These are phyloP conservation scores for Eucalyptus fibrosa DNA, from an alignment of 345 rosid species.

Conservation along the genomic window DNA sequence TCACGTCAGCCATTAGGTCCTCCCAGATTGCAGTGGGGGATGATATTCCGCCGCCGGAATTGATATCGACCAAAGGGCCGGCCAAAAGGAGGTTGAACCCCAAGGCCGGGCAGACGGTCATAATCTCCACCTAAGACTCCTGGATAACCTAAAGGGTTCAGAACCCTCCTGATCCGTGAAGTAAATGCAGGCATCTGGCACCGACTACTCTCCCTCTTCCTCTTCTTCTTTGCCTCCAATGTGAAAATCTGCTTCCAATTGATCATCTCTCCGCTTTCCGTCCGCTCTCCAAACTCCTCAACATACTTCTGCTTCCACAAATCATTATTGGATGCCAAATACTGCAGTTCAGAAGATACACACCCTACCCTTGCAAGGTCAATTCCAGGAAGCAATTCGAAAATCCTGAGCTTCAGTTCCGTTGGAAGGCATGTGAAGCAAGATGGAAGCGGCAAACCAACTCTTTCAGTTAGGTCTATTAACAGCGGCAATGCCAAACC, in stretches of 20 bases:
- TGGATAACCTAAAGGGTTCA: slow-evolving; percentile 1
- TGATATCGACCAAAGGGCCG: background rate
- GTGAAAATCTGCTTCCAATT: slow-evolving; percentile 39
- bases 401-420: slow-evolving; percentile 53
- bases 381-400: slow-evolving; percentile 41
- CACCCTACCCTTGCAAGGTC: slow-evolving; percentile 40
- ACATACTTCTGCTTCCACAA: slow-evolving; percentile 46
- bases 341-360: slow-evolving; percentile 29
- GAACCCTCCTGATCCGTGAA: slow-evolving; percentile 6
- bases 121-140: slow-evolving; percentile 18
- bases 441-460: slow-evolving; percentile 37
- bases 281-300: slow-evolving; percentile 21
- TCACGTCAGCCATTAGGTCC: background rate
- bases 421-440: slow-evolving; percentile 51
- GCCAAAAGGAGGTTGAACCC: background rate
- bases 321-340: slow-evolving; percentile 33
- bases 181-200: background rate
- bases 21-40: slow-evolving; percentile 25
- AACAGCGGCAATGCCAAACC: slow-evolving; percentile 48
- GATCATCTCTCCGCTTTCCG: background rate
- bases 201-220: background rate
- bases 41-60: background rate
- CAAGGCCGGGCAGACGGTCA: slow-evolving; percentile 11
- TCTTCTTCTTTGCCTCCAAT: slow-evolving; percentile 21
- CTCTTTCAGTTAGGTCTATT: slow-evolving; percentile 40